Evolutionary conservation across 768 basidiomycete species (phyloP).

Genomic region (Suillus brevipes): DNA sequence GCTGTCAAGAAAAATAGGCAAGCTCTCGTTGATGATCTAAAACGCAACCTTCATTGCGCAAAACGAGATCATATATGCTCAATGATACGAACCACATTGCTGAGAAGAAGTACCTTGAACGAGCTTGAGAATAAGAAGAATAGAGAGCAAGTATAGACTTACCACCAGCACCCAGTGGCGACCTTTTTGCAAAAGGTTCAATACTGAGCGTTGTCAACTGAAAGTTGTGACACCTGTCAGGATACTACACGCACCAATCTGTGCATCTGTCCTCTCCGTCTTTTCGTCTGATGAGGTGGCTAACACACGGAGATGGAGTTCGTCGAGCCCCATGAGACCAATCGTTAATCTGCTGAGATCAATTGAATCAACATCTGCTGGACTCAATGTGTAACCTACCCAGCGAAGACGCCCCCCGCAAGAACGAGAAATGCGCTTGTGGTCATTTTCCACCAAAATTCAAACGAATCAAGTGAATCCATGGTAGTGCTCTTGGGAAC

Average conservation of each 20-base stretch:
- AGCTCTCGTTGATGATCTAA: slow-evolving; percentile 78
- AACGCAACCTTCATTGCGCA: neutral
- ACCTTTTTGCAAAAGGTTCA: slow-evolving; percentile 58
- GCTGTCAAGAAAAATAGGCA: slow-evolving; percentile 80
- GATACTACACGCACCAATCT: slow-evolving; percentile 51
- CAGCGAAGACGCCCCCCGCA: slow-evolving; percentile 88
- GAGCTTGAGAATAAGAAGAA: slow-evolving; percentile 11
- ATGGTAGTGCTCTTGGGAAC: slow-evolving; percentile 9
- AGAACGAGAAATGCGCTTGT: slow-evolving; percentile 73
- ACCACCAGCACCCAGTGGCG: slow-evolving; percentile 96
- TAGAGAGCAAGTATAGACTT: slow-evolving; percentile 19
- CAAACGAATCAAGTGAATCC: slow-evolving; percentile 49
- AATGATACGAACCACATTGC: slow-evolving; percentile 70
- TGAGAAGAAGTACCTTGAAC: slow-evolving; percentile 75
- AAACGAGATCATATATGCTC: neutral
- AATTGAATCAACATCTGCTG: neutral
- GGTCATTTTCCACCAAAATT: slow-evolving; percentile 74
- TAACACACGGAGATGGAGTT: slow-evolving; percentile 85
- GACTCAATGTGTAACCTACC: slow-evolving; percentile 47
- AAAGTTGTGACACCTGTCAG: neutral
- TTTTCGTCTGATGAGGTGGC: slow-evolving; percentile 74
- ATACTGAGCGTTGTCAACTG: slow-evolving; percentile 37
- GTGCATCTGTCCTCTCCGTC: slow-evolving; percentile 66
- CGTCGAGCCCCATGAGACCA: slow-evolving; percentile 92
- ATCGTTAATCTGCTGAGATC: slow-evolving; percentile 67